Base-by-base conservation (phyloP, 2,329 filamentous ascomycete species). In the Pseudogymnoascus sp. region DNA sequence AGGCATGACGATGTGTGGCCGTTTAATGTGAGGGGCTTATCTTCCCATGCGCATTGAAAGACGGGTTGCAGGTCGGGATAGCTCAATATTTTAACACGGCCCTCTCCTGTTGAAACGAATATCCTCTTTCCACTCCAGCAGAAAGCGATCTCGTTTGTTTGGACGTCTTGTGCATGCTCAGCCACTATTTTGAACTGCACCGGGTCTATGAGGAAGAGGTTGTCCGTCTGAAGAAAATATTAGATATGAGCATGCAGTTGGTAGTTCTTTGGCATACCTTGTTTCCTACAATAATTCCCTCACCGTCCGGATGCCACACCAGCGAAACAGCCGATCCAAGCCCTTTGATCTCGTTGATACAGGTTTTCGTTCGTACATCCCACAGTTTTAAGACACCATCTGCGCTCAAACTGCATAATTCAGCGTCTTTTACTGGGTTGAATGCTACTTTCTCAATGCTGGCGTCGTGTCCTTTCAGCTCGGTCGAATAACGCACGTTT, bases 371-470 rank as follows among this genome's bases (percentile, higher is more conserved):
- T 70, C 90, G 81, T 11, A 92, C 89, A 72, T 93, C 90, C 90
- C 90, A 93, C 69, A 93, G 86, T 72, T 89, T 86, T 66, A 90
- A 86, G 34, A 87, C 83, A 1, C 90, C 90, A 72, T 93, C 90
- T 51, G 80, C 83, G 68, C 88, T 89, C 62, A 90, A 83, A 72
- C 87, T 92, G 69, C 88, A 90, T 7, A 93, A 79, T 76, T 93
- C 88, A 3, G 88, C 86, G 73, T 93, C 90, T 73, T 87, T 90
- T 65, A 83, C 82, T 0, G 90, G 90, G 71, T 91, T 90, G 76
- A 92, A 93, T 1, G 87, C 87, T 1, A 93, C 86, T 72, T 89
- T 89, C 72, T 92, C 90, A 54, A 93, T 86, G 28, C 82, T 75
- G 25, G 85, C 81, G 5, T 80, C 72, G 73, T 90, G 85, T 28